phyloP scores from a whole-genome alignment of 1,284 basidiomycete species.

The Ceratobasidium sp. region DNA sequence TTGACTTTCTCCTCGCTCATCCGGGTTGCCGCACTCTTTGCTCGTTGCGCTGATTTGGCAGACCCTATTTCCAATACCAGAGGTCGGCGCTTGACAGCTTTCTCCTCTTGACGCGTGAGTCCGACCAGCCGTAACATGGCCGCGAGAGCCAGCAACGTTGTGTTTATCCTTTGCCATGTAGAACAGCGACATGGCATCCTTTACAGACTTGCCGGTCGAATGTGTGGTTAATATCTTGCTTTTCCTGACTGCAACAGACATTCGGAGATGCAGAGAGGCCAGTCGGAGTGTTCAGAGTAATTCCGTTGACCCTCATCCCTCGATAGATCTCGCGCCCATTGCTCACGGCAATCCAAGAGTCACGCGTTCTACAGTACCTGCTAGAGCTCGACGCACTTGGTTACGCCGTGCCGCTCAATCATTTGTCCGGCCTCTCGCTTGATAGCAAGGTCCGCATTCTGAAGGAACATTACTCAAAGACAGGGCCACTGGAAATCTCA shows the following conservation, averaged over 20 bases:
- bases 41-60: no score
- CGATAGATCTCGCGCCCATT: constrained; percentile 5
- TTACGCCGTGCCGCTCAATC: constrained; percentile 4
- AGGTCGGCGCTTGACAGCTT: no score
- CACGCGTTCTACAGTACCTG: constrained; percentile 6
- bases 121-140: no score
- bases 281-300: no score
- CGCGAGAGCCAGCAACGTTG: no score
- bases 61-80: no score
- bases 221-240: constrained; percentile 1
- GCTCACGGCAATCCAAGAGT: not conserved
- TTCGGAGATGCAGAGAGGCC: constrained; percentile 9
- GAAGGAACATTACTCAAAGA: not conserved
- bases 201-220: constrained; percentile 1
- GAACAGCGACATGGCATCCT: not conserved
- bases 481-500: not conserved
- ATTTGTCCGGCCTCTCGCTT: not conserved
- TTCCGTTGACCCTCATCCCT: not conserved
- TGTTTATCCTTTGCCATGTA: no score
- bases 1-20: no score
- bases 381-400: constrained; percentile 14
- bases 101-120: no score
- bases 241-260: constrained; percentile 8
- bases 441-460: constrained; percentile 10
- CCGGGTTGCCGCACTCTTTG: no score